A percentile compares a stretch with the other conserved stretches of the same genome.
Conservation (phyloP, 257 asterid species). For the Capsicum rhomboideum region DNA sequence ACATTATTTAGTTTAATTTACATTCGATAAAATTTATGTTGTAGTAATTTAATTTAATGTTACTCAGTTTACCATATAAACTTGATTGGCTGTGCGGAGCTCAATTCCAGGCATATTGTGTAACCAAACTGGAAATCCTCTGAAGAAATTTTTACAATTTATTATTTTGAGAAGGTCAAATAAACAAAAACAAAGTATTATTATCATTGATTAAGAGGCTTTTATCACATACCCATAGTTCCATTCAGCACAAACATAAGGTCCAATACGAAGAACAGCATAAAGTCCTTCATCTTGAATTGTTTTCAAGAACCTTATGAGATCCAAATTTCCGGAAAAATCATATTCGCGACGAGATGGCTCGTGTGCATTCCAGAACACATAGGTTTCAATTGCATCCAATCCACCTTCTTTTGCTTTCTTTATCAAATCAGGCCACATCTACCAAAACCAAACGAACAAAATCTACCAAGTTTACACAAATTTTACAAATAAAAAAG, state of each 20-base stretch:
- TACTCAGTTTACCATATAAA: constrained; percentile 36
- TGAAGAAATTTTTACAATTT: background rate
- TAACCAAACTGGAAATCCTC: constrained; percentile 84
- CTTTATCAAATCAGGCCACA: constrained; percentile 79
- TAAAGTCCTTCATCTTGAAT: constrained; percentile 50
- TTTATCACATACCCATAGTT: constrained; percentile 50
- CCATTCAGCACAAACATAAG: constrained; percentile 88
- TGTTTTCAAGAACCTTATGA: constrained; percentile 54
- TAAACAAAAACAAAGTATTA: background rate
- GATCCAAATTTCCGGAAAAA: constrained; percentile 54
- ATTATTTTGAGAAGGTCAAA: background rate
- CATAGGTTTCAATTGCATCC: constrained; percentile 72
- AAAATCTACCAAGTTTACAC: background rate
- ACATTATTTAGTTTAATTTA: too few species aligned
- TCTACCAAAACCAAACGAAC: constrained; percentile 16
- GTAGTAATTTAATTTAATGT: background rate
- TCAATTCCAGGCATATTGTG: constrained; percentile 47
- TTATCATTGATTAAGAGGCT: too few species aligned
- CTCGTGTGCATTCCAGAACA: constrained; percentile 82
- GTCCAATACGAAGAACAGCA: constrained; percentile 71
- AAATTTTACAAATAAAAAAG: background rate
- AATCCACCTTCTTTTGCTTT: constrained; percentile 71
- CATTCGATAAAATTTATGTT: background rate
- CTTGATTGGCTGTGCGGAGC: constrained; percentile 48
- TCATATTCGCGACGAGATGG: constrained; percentile 55